Base-by-base conservation (phyloP, 306 rosid genomes). In the Fragaria nilgerrensis region DNA sequence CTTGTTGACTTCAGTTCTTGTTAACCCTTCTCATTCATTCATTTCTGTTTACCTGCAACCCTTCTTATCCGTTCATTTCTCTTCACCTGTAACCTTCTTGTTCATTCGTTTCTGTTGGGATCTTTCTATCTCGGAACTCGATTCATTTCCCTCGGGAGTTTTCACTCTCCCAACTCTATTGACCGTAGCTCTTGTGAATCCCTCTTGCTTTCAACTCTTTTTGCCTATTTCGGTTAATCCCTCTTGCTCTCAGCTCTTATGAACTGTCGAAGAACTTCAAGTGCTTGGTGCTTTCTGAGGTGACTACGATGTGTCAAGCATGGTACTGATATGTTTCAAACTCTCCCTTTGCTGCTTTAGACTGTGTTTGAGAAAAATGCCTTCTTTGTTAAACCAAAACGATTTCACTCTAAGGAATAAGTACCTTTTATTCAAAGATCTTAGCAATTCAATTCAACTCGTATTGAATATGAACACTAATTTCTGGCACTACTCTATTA, bases 401-500 rank as follows among this genome's bases (percentile, higher is more conserved):
- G 72, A 68, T n/a, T 39, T 39, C 43, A 39, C 9, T 39, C 43
- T 7, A 1, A 39, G 2, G 10, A 52, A 20, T 19, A 52, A 55
- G 29, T 8, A 9, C 5, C 29, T n/a, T 55, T n/a, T 9, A 55
- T n/a, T 55, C 45, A 16, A 43, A 22, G 9, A 41, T n/a, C 50
- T 53, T 15, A 1, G 53, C 77, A 37, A 9, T 55, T 73, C 67
- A 37, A 14, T 73, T 73, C 77, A 55, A 37, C 77, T 55, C n/a
- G 50, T n/a, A 22, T 73, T 73, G 77, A 73, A 73, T 14, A 22
- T 22, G 66, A 73, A 73, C 34, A 3, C 47, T 48, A 32, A 23
- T 34, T 41, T 4, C 43, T 39, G 71, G 14, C 27, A 5, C 76
- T 58, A 62, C 11, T 39, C 49, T 55, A 5, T 22, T 20, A n/a